Percentiles rank a stretch among this genome's conserved stretches.
Conservation (phyloP, 179 eudicot species). For the Spergularia azorica region DNA sequence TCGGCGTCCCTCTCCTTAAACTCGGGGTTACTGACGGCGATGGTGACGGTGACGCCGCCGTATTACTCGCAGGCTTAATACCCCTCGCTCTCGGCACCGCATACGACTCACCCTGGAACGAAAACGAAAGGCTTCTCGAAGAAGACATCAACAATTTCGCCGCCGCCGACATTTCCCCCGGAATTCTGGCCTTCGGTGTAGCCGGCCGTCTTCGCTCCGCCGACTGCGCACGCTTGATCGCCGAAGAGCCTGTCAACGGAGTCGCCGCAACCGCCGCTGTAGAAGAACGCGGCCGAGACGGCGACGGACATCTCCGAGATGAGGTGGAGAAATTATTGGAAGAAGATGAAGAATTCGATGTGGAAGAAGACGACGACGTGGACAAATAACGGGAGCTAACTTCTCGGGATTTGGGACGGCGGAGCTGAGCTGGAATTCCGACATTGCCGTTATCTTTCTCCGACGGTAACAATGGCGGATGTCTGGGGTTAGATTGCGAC, state of each 20-base stretch:
- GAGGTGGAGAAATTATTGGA: conserved; percentile 31
- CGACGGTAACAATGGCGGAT: conserved; percentile 36
- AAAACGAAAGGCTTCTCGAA: conserved; percentile 35
- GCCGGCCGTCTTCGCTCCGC: conserved; percentile 34
- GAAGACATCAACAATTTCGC: conserved; percentile 37
- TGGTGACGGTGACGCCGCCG: not conserved
- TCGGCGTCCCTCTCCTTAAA: conserved; percentile 30
- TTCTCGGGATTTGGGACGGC: conserved; percentile 39
- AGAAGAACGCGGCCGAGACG: not conserved
- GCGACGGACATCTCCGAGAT: conserved; percentile 35
- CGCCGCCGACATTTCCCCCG: conserved; percentile 36
- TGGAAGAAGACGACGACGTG: conserved; percentile 34
- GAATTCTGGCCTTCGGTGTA: conserved; percentile 20
- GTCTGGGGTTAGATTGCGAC: conserved; percentile 29
- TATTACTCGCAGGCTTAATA: conserved; percentile 14
- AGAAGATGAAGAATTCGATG: conserved; percentile 29
- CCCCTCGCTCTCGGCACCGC: conserved; percentile 15
- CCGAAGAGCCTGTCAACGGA: conserved; percentile 18
- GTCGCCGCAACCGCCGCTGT: conserved; percentile 8
- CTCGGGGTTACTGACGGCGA: conserved; percentile 25
- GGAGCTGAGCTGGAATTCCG: conserved; percentile 20
- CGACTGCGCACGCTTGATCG: conserved; percentile 33
- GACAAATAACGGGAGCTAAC: conserved; percentile 42
- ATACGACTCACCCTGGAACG: conserved; percentile 45
- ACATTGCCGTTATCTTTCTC: conserved; percentile 23